These are phyloP conservation scores for Plasmodium reichenowi DNA, from an alignment of 169 alveolate genomes.

Conservation along the genomic window DNA sequence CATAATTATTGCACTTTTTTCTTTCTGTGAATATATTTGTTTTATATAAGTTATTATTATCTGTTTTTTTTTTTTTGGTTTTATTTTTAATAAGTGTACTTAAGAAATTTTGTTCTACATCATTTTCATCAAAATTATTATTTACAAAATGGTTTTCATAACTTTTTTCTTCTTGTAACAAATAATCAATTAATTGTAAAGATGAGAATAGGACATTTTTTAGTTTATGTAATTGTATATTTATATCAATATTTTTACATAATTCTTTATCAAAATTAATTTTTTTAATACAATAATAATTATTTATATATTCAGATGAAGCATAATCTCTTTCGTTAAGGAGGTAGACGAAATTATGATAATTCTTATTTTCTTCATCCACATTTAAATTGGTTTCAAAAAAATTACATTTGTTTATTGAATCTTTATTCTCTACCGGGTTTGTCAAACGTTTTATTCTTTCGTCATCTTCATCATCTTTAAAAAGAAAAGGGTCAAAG, in stretches of 20 bases:
- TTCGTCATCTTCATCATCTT: constrained; percentile 29
- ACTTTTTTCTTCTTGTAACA: constrained; percentile 12
- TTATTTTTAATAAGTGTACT: constrained; percentile 13
- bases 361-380: constrained; percentile 54
- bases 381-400: constrained; percentile 29
- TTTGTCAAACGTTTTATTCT: constrained; percentile 4
- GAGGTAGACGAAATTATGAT: constrained; percentile 25
- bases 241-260: constrained; percentile 33
- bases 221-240: constrained; percentile 42
- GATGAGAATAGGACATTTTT: constrained; percentile 41
- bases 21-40: background rate
- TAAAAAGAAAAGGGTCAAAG: constrained; percentile 50
- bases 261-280: background rate
- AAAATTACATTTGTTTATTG: background rate
- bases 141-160: background rate
- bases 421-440: background rate
- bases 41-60: background rate
- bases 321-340: constrained; percentile 5
- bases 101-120: constrained; percentile 19
- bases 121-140: background rate
- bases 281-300: constrained; percentile 29
- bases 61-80: constrained; percentile 1
- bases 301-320: constrained; percentile 26
- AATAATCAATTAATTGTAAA: constrained; percentile 9
- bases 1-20: background rate